Evolutionary conservation across 148 eudicot species (phyloP).

Genomic region (Vaccinium corymbosum): DNA sequence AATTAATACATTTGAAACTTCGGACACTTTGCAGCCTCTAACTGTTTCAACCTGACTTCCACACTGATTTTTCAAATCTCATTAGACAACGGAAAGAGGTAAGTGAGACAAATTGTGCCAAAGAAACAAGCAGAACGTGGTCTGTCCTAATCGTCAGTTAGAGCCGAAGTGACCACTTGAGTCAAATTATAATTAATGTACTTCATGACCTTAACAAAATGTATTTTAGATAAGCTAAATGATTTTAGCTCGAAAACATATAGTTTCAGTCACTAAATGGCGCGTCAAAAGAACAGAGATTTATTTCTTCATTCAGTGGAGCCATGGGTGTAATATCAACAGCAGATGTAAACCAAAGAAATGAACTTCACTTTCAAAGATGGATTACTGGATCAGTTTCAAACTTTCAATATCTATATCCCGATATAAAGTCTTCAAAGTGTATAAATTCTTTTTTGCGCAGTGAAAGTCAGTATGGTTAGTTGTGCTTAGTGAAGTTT

Average conservation of each 20-base stretch:
- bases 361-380: not conserved
- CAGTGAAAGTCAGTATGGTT: no score
- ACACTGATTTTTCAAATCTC: not conserved
- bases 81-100: not conserved
- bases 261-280: not conserved
- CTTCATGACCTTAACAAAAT: not conserved
- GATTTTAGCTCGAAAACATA: not conserved
- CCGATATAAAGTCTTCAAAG: not conserved
- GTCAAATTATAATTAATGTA: not conserved
- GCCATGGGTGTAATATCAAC: not conserved
- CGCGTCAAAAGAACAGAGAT: not conserved
- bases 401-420: not conserved
- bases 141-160: not conserved
- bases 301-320: conserved; percentile 5
- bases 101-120: not conserved
- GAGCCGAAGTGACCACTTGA: not conserved
- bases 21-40: not conserved
- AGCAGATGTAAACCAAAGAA: not conserved
- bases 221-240: not conserved
- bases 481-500: no score
- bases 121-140: not conserved
- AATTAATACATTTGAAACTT: conserved; percentile 1
- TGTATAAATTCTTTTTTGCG: no score
- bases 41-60: not conserved
- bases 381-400: not conserved